phyloP scores from a whole-genome alignment of 768 basidiomycete species.

The Nidularia pulvinata region DNA sequence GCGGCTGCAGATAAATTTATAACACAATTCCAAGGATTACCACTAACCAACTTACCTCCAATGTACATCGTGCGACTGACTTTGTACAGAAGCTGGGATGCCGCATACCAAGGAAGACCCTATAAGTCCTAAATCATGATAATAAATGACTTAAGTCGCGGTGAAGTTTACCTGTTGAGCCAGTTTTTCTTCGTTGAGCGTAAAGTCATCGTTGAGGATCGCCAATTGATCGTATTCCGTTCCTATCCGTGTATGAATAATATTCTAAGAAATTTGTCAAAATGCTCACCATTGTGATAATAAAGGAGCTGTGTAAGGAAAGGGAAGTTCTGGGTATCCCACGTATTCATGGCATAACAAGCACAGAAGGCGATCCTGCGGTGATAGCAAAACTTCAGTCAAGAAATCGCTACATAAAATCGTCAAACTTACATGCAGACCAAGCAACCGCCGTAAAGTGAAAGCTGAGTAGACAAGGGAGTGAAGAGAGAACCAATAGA shows the following conservation, averaged over 20 bases:
- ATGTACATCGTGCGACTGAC: conserved; percentile 34
- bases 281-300: conserved; percentile 39
- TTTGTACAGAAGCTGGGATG: conserved; percentile 37
- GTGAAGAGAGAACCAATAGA: conserved; percentile 35
- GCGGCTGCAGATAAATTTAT: conserved; percentile 24
- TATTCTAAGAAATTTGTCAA: not conserved
- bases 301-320: conserved; percentile 49
- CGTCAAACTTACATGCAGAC: conserved; percentile 35
- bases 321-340: conserved; percentile 56
- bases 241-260: conserved; percentile 19
- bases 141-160: not conserved
- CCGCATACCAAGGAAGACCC: conserved; percentile 41
- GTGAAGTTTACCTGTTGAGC: conserved; percentile 21
- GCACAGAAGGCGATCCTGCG: conserved; percentile 35
- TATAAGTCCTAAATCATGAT: conserved; percentile 3
- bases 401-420: conserved; percentile 3
- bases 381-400: not conserved
- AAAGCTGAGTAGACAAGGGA: conserved; percentile 45
- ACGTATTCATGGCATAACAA: conserved; percentile 44
- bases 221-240: conserved; percentile 48
- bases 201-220: conserved; percentile 48
- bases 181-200: conserved; percentile 42
- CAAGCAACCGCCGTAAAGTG: conserved; percentile 37
- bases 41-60: conserved; percentile 19
- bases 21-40: not conserved